Conservation (phyloP, 2,329 filamentous ascomycete genomes). For the Scytalidium lignicola region DNA sequence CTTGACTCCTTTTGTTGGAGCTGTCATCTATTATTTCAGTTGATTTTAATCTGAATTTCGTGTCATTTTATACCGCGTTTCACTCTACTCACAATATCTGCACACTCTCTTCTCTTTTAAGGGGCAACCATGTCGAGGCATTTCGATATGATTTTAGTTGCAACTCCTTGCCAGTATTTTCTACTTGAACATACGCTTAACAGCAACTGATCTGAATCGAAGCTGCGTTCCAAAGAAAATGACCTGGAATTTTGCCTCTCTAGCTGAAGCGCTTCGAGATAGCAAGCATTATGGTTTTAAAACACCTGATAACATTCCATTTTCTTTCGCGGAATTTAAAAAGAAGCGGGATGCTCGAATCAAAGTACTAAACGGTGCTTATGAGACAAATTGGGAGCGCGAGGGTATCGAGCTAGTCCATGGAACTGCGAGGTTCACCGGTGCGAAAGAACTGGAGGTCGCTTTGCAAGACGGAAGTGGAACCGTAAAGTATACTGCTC, state of each 20-base stretch:
- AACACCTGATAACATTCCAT: constrained; percentile 34
- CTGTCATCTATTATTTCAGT: too few relatives aligned
- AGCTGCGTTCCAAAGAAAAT: constrained; percentile 49
- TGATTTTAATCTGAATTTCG: too few relatives aligned
- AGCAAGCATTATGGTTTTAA: constrained; percentile 43
- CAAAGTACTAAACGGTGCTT: constrained; percentile 38
- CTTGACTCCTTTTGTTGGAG: too few relatives aligned
- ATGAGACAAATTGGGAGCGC: constrained; percentile 43
- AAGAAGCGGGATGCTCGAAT: constrained; percentile 40
- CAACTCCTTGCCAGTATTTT: not conserved
- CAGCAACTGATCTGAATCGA: not conserved
- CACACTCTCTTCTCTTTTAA: too few relatives aligned
- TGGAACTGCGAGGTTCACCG: constrained; percentile 40
- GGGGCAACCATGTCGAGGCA: too few relatives aligned
- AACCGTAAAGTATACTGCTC: constrained; percentile 34
- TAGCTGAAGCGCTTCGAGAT: constrained; percentile 40
- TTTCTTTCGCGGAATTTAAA: constrained; percentile 43
- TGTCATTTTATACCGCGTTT: too few relatives aligned
- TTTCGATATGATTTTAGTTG: not conserved
- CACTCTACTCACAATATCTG: too few relatives aligned
- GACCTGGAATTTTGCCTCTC: constrained; percentile 45
- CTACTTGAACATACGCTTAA: not conserved
- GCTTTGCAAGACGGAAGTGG: constrained; percentile 34
- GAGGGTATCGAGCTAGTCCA: constrained; percentile 46
- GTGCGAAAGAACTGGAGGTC: constrained; percentile 39